These are phyloP conservation scores for Leucocoprinus sp. DNA, from an alignment of 768 basidiomycete species.

Conservation along the genomic window DNA sequence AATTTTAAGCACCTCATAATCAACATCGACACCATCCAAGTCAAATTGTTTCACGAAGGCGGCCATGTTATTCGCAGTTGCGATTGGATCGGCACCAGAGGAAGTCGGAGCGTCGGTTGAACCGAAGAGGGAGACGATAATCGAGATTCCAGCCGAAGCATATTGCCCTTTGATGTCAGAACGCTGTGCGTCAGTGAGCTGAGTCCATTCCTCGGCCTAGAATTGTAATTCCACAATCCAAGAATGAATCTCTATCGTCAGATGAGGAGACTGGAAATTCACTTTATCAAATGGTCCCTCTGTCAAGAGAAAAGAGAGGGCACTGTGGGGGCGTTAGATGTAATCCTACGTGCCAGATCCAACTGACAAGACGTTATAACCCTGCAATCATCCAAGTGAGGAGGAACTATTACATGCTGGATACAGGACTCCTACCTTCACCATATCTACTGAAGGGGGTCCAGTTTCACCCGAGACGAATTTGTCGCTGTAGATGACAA, in stretches of 20 bases:
- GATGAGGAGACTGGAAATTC: background rate
- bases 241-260: background rate
- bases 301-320: constrained; percentile 45
- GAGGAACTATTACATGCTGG: background rate
- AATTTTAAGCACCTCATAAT: constrained; percentile 37
- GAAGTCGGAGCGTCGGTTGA: constrained; percentile 50
- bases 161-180: constrained; percentile 43
- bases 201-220: constrained; percentile 46
- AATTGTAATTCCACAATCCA: background rate
- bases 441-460: constrained; percentile 3
- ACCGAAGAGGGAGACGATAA: constrained; percentile 58
- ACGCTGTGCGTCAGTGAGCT: constrained; percentile 36
- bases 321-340: constrained; percentile 16
- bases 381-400: constrained; percentile 23
- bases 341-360: background rate
- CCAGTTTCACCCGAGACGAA: constrained; percentile 9
- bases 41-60: constrained; percentile 52
- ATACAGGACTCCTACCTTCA: background rate
- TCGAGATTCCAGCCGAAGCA: constrained; percentile 46
- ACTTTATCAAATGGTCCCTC: constrained; percentile 53
- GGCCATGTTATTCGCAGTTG: constrained; percentile 56
- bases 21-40: constrained; percentile 68
- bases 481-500: constrained; percentile 19
- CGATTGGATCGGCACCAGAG: constrained; percentile 46
- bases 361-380: constrained; percentile 51